These are phyloP conservation scores for Coniella lustricola DNA, from an alignment of 2,329 filamentous ascomycete genomes.

Conservation along the genomic window DNA sequence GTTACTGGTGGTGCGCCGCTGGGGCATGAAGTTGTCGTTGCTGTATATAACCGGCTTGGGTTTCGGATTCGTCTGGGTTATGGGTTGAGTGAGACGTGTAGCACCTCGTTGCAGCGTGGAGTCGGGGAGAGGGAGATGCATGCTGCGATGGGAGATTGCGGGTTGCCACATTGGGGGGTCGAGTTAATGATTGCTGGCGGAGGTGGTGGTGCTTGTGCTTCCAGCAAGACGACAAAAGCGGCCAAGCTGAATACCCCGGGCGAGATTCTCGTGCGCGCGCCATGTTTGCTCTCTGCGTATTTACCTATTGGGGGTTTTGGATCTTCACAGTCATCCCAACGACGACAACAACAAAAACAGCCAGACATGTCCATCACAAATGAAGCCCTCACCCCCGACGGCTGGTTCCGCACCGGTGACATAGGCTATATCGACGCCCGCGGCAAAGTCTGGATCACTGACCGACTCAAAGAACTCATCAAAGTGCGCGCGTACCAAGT, in stretches of 20 bases:
- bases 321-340: too few relatives aligned
- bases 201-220: too few relatives aligned
- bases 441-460: conserved; percentile 58
- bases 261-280: conserved; percentile 59
- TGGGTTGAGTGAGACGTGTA: conserved; percentile 69
- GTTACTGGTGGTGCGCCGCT: conserved; percentile 60
- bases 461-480: conserved; percentile 60
- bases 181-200: conserved; percentile 57
- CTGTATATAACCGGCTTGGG: conserved; percentile 55
- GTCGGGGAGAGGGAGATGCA: conserved; percentile 38
- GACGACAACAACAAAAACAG: not conserved
- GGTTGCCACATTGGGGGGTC: conserved; percentile 59
- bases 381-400: conserved; percentile 41
- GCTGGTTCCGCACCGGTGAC: conserved; percentile 68
- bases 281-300: conserved; percentile 62
- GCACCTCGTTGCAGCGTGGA: conserved; percentile 54
- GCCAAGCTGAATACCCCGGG: conserved; percentile 46
- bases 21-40: conserved; percentile 44
- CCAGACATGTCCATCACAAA: conserved; percentile 31
- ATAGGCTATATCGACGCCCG: conserved; percentile 51
- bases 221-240: conserved; percentile 26
- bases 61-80: conserved; percentile 52
- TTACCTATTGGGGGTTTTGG: conserved; percentile 46
- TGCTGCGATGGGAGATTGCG: conserved; percentile 50
- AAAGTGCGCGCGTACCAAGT: conserved; percentile 39